phyloP scores from a whole-genome alignment of 495 filamentous ascomycete species.

The Aspergillus coremiiformis region DNA sequence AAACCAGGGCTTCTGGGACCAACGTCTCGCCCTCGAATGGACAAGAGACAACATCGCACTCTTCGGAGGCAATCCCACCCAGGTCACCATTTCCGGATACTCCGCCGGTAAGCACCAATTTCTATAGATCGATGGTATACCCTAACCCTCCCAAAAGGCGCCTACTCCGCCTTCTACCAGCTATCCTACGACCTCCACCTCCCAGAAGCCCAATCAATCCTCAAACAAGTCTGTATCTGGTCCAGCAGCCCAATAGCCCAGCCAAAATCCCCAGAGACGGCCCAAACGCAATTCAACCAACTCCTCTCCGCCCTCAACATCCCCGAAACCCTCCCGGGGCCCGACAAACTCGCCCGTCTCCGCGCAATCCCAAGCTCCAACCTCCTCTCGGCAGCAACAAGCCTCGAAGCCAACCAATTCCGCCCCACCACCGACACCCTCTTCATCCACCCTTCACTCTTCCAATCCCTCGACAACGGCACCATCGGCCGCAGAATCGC shows the following conservation, averaged over 20 bases:
- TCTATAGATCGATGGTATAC: background rate
- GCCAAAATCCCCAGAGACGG: conserved; percentile 37
- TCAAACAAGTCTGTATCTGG: conserved; percentile 45
- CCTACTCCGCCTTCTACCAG: conserved; percentile 57
- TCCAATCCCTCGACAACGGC: conserved; percentile 42
- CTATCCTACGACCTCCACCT: conserved; percentile 48
- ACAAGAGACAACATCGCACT: conserved; percentile 50
- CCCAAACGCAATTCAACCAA: conserved; percentile 50
- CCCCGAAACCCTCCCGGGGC: conserved; percentile 27
- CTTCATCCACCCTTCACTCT: conserved; percentile 42
- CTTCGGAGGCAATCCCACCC: conserved; percentile 55
- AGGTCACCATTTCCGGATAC: conserved; percentile 59
- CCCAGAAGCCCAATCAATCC: conserved; percentile 29
- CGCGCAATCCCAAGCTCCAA: conserved; percentile 28
- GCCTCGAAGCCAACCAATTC: conserved; percentile 44
- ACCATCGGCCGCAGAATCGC: conserved; percentile 37
- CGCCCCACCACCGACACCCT: conserved; percentile 43
- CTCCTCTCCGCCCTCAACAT: conserved; percentile 43
- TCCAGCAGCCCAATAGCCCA: conserved; percentile 51
- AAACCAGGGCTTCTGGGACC: conserved; percentile 66
- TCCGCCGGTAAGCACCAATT: conserved; percentile 42
- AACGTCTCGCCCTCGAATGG: conserved; percentile 58
- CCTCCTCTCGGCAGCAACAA: conserved; percentile 34
- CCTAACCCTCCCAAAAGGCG: conserved; percentile 31
- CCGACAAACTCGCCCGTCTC: conserved; percentile 41